Evolutionary conservation across 495 filamentous ascomycete species (phyloP).

Genomic region (Aspergillus funiculosus): DNA sequence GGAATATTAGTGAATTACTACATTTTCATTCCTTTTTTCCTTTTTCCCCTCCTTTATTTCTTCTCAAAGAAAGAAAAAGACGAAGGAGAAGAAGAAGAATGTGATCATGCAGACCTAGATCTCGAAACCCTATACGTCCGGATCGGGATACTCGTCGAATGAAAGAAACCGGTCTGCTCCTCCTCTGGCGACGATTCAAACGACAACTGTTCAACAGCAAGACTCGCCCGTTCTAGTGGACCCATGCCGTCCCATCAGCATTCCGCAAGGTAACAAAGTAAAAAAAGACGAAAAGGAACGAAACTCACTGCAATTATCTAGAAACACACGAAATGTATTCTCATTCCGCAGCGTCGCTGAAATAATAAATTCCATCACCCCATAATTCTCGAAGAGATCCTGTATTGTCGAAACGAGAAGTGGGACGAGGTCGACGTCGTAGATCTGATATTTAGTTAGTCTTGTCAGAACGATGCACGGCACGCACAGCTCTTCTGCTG

Average conservation of each 20-base stretch:
- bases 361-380: constrained; percentile 47
- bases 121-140: constrained; percentile 35
- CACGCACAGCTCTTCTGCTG: not conserved
- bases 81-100: too few species aligned
- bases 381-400: constrained; percentile 48
- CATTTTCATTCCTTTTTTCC: too few species aligned
- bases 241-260: constrained; percentile 1
- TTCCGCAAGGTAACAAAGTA: not conserved
- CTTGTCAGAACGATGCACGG: too few species aligned
- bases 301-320: constrained; percentile 51
- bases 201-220: constrained; percentile 37
- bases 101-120: too few species aligned
- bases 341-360: constrained; percentile 58
- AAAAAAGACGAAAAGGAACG: not conserved
- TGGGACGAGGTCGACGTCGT: constrained; percentile 55
- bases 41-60: too few species aligned
- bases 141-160: constrained; percentile 48
- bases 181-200: constrained; percentile 40
- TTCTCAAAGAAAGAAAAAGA: too few species aligned
- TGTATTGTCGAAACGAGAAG: constrained; percentile 51
- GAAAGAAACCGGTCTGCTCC: constrained; percentile 54
- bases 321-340: constrained; percentile 55
- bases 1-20: too few species aligned
- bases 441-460: constrained; percentile 45
- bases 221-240: constrained; percentile 19